Evolutionary conservation across 1,284 basidiomycete species (phyloP), one percentile per base, ranked within the genome.

Genomic region (Trametes polyzona): DNA sequence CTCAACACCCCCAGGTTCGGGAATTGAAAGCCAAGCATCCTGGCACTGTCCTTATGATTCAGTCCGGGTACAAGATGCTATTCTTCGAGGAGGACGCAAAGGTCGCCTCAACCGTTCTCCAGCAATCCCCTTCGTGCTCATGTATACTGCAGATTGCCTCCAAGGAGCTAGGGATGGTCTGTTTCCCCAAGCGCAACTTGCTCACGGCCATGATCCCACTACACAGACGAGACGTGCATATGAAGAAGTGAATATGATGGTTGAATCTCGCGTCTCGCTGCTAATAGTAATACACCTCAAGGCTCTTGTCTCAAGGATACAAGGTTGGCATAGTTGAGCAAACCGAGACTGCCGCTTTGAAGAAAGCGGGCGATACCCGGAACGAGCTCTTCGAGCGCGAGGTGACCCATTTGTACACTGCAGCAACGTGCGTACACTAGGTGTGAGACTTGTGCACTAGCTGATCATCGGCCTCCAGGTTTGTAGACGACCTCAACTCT

Each of bases 291-390:
- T 3, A 4, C 19, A 9, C 11, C 21, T 12, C 4, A 47, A 95
- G 93, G 63, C 80, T 98, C 30, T 82, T 98, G 39, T 88, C 91
- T 0, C 83, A 88, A 52, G 96, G 96, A 0, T 82, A 95, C 71
- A 93, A 94, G 73, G 85, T 99, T 47, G 96, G 96, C 10, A 86
- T 99, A 11, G 88, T 97, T 1, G 83, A 88, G n/a, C 96, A 98
- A 72, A 86, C 82, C 3, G 96, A 99, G 74, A 98, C 96, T 0
- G 93, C 96, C 0, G 96, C 96, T 0, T 79, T 99, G 51, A 98
- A 99, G 76, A 97, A 96, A 71, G 87, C 82, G 3, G 83, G 94
- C 55, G 92, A 94, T 54, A 96, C 89, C 61, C 82, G 87, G 46
- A 92, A 90, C 67, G 81, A 84, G 0, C 87, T 92, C 0, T 99